A percentile compares a stretch with the other conserved stretches of the same genome.
Evolutionary conservation across 1,284 basidiomycete genomes (phyloP).

Genomic region (Binderoboletus segoi): DNA sequence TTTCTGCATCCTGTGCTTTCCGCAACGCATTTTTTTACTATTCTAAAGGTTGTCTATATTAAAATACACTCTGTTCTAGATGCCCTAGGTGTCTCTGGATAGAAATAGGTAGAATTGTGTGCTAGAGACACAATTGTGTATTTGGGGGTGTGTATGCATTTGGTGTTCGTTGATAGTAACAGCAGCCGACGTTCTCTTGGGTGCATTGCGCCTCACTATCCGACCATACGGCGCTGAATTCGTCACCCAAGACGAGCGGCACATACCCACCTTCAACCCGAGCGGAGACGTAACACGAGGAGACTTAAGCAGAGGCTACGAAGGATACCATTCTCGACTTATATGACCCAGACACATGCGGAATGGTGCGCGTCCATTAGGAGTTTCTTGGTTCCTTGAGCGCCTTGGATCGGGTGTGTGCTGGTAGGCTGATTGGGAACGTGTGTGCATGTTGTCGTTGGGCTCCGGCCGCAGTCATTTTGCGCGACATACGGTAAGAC

Average conservation of each 20-base stretch:
- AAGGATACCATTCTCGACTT: conserved; percentile 40
- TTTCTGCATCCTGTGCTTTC: neutral
- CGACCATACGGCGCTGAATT: conserved; percentile 22
- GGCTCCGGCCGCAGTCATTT: conserved; percentile 61
- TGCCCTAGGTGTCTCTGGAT: neutral
- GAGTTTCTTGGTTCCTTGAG: neutral
- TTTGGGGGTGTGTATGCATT: neutral
- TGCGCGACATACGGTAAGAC: conserved; percentile 67
- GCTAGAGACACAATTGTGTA: neutral
- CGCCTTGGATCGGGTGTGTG: too few relatives aligned
- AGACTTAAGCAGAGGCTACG: conserved; percentile 37
- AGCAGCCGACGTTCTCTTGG: conserved; percentile 26
- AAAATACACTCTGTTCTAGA: neutral
- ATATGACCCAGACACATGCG: conserved; percentile 36
- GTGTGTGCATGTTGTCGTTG: conserved; percentile 42
- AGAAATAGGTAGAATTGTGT: neutral
- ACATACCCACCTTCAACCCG: conserved; percentile 42
- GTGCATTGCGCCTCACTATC: conserved; percentile 27
- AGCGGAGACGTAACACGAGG: conserved; percentile 35
- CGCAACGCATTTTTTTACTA: neutral
- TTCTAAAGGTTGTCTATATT: neutral
- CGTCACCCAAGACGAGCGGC: conserved; percentile 32
- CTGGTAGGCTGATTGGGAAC: neutral
- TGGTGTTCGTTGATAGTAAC: neutral
- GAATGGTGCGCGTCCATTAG: conserved; percentile 23